Percentiles rank a stretch among this genome's conserved stretches.
These are phyloP conservation scores for Candida vaughaniae DNA, from an alignment of 805 yeast species.

Conservation along the genomic window DNA sequence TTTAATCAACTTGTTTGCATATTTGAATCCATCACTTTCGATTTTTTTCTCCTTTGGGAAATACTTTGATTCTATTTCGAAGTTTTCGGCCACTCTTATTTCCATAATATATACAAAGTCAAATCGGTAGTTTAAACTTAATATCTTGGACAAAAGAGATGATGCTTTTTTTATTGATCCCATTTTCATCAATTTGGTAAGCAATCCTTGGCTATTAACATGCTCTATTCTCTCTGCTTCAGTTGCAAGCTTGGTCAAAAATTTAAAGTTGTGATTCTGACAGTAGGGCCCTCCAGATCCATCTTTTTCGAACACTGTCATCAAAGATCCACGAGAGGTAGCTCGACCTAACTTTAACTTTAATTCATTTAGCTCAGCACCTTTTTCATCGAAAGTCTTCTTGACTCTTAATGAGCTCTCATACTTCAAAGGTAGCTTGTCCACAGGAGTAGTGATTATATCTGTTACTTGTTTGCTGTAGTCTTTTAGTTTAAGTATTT, in stretches of 20 bases:
- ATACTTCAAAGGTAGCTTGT: constrained; percentile 9
- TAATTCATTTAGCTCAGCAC: constrained; percentile 29
- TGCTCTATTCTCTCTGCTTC: constrained; percentile 12
- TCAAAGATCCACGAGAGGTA: constrained; percentile 41
- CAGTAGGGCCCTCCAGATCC: constrained; percentile 64
- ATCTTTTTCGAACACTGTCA: constrained; percentile 57
- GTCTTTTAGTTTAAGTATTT: constrained; percentile 34
- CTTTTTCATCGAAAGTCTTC: constrained; percentile 13
- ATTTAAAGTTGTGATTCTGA: constrained; percentile 47
- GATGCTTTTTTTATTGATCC: constrained; percentile 49
- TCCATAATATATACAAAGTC: constrained; percentile 53
- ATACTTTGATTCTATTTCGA: constrained; percentile 37
- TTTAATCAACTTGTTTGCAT: constrained; percentile 35
- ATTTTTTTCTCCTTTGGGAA: constrained; percentile 47
- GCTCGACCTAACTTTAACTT: constrained; percentile 53
- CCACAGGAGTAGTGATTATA: constrained; percentile 28
- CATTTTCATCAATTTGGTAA: constrained; percentile 32
- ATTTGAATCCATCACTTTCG: constrained; percentile 43
- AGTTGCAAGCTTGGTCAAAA: constrained; percentile 16
- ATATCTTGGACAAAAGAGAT: constrained; percentile 31
- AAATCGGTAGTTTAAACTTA: constrained; percentile 32
- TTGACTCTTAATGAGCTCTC: neutral
- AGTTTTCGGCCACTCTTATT: constrained; percentile 48
- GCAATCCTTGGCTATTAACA: constrained; percentile 26
- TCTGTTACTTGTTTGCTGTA: constrained; percentile 43